phyloP scores from a whole-genome alignment of 2,329 filamentous ascomycete genomes.

The Colletotrichum salicis region DNA sequence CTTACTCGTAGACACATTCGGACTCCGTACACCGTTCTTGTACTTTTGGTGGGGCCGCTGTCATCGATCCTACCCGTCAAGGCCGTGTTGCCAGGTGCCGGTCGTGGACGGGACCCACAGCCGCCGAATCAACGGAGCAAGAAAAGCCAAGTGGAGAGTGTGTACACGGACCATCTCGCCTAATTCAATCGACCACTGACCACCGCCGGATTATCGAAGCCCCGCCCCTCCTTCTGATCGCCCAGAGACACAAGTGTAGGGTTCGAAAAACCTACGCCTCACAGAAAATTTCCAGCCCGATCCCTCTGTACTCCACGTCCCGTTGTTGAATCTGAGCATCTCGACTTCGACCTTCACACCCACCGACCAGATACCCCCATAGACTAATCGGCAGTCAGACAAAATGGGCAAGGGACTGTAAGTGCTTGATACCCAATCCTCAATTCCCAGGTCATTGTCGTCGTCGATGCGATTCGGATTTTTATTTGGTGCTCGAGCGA shows the following conservation, averaged over 20 bases:
- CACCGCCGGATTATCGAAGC: constrained; percentile 18
- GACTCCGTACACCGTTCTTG: not conserved
- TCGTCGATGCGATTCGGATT: not conserved
- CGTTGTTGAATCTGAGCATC: constrained; percentile 2
- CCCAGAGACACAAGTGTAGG: constrained; percentile 9
- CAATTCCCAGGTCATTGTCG: not conserved
- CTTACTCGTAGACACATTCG: too few relatives aligned
- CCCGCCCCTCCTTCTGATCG: constrained; percentile 5
- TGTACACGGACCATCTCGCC: constrained; percentile 23
- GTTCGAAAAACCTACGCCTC: constrained; percentile 30
- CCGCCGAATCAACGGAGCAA: not conserved
- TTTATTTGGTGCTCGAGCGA: too few relatives aligned
- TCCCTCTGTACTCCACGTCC: constrained; percentile 21
- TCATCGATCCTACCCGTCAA: not conserved
- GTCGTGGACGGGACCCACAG: not conserved
- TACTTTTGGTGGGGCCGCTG: not conserved
- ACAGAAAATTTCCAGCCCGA: constrained; percentile 3
- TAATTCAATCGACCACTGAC: not conserved
- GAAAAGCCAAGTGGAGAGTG: not conserved
- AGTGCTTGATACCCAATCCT: constrained; percentile 44
- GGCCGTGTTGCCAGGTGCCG: not conserved
- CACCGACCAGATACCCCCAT: constrained; percentile 36
- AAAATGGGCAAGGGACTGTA: constrained; percentile 75
- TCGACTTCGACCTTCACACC: constrained; percentile 31
- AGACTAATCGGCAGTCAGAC: constrained; percentile 44